Base-by-base conservation (phyloP, 2,329 filamentous ascomycete genomes). In the Pseudogymnoascus sp. region DNA sequence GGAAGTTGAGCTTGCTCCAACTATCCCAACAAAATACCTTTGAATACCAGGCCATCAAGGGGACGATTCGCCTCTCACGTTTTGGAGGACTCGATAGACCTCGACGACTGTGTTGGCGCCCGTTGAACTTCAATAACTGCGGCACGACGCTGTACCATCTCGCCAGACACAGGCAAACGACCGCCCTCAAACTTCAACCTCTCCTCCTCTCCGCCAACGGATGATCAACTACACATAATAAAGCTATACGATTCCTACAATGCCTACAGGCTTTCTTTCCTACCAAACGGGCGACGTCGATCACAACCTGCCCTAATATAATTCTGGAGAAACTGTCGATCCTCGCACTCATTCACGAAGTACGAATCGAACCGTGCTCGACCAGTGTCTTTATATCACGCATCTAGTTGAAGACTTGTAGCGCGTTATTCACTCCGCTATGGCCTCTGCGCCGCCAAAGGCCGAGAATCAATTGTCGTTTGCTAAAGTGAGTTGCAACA, bases 391-490 rank as follows among this genome's bases (percentile, higher is more conserved):
- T 54, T 54, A 54, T 35, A 54, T 54, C 47, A 54, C 47, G 28
- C 28, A 54, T 54, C 9, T 54, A 54, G 47, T 54, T 54, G 47
- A 54, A 54, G 47, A 54, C 16, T 18, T 54, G 28, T 54, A 54
- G 47, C 47, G 47, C 47, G 47, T 54, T 54, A 35, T 58, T 36
- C 16, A 43, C 50, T 63, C 60, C 39, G 67, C 61, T 22, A 83
- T 83, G 80, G 76, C 79, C 64, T 75, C 78, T 54, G 72, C 77
- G 61, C 75, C 77, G 62, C 70, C 71, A 69, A 73, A 78, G 64
- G 79, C 81, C 66, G 66, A 76, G 61, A 76, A 76, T 60, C 85
- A 84, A 74, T 81, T 86, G 68, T 90, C 88, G 43, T 92, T 92
- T 79, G 88, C 88, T 9, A 50, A 50, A 47, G 11, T 54, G 39